Evolutionary conservation across 1,139 yeast genomes (phyloP), one percentile per base, ranked within the genome.

Genomic region (Kodamaea sp.): DNA sequence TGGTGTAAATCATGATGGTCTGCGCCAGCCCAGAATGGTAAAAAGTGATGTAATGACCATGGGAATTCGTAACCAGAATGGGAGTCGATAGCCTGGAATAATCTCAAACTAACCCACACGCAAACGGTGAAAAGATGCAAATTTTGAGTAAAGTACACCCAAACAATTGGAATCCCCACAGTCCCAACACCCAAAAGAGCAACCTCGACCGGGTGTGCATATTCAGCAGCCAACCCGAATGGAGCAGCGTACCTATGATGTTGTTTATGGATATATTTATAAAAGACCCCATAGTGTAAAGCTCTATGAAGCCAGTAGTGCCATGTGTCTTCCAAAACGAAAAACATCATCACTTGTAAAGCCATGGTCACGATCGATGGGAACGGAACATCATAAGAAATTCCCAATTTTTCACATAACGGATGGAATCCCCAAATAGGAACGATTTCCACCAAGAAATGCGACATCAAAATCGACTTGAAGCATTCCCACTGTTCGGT

Each of bases 11-110:
- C 76, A 45, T 70, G 76, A 52, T 70, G 76, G 38, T 69, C 75
- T 11, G 75, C 75, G 32, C 76, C 76, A 5, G 76, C 76, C 76
- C 76, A 70, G 55, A 70, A 68, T 27, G 75, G 75, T 37, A 70
- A 42, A 50, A 70, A 50, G 47, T 67, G 58, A 50, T 70, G 72
- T 48, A 70, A 67, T 6, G 75, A 69, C 73, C 72, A 68, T 9
- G 76, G 76, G 57, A 70, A 70, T 42, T 70, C 75, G 48, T 70
- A 70, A 20, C 76, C 76, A 3, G 74, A 68, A 46, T 70, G 76
- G 8, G 75, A 62, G 48, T 70, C 76, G 34, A 70, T 72, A 20
- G 76, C 76, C 52, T 70, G 76, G 48, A 70, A 66, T 47, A 70
- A 64, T 50, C 76, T 57, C 46, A 70, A 58, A 9, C 65, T 55